A percentile compares a stretch with the other conserved stretches of the same genome.
These are phyloP conservation scores for Aspergillus cristatus DNA, from an alignment of 495 filamentous ascomycete species.

Conservation along the genomic window DNA sequence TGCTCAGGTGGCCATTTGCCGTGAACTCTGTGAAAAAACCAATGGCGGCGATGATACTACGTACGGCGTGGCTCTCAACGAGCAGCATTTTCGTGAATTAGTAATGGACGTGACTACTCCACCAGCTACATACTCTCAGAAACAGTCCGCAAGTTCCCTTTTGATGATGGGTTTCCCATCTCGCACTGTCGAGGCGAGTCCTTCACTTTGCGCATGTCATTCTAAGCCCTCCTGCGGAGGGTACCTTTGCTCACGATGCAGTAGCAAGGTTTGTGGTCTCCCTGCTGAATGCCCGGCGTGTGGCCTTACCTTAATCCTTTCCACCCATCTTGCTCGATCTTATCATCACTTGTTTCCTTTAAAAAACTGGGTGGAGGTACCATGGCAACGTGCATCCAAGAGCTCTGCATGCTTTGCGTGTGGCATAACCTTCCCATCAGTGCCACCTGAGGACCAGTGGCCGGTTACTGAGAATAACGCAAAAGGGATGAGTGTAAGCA, in stretches of 20 bases:
- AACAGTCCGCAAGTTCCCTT: conserved; percentile 62
- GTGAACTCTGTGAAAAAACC: conserved; percentile 75
- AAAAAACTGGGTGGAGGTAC: conserved; percentile 80
- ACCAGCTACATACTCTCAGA: conserved; percentile 62
- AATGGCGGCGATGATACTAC: conserved; percentile 66
- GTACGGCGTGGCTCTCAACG: conserved; percentile 81
- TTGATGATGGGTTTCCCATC: conserved; percentile 99
- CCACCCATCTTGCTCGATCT: conserved; percentile 88
- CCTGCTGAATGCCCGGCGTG: conserved; percentile 90
- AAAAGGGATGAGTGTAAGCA: conserved; percentile 72
- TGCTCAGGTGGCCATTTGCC: conserved; percentile 85
- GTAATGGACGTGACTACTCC: conserved; percentile 82
- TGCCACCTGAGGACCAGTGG: conserved; percentile 33
- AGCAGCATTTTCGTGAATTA: conserved; percentile 82
- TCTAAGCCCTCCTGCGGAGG: conserved; percentile 75
- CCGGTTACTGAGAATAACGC: conserved; percentile 21
- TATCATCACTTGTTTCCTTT: conserved; percentile 96
- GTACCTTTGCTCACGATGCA: conserved; percentile 85
- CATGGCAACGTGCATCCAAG: conserved; percentile 59
- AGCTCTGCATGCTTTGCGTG: conserved; percentile 41
- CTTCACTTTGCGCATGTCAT: conserved; percentile 88
- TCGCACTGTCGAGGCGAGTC: conserved; percentile 62
- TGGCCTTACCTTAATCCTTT: conserved; percentile 84
- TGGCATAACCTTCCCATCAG: conserved; percentile 42
- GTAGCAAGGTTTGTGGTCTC: conserved; percentile 79